Evolutionary conservation across 805 yeast species (phyloP).

Genomic region (Suhomyces sp.): DNA sequence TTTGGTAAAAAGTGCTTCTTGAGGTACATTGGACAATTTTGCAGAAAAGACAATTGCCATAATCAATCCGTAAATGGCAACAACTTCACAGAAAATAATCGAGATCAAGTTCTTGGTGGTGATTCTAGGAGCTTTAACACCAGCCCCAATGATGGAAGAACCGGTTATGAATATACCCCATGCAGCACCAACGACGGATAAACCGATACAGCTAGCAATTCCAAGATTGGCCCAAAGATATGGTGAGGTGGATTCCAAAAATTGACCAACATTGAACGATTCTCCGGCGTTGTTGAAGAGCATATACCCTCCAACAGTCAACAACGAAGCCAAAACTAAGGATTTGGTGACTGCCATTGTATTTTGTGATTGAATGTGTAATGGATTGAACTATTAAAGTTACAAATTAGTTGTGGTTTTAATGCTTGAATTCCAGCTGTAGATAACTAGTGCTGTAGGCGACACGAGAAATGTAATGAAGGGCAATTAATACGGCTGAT

Average conservation of each 20-base stretch:
- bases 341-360: slow-evolving; percentile 13
- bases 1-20: slow-evolving; percentile 63
- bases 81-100: slow-evolving; percentile 98
- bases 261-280: slow-evolving; percentile 85
- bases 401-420: background rate
- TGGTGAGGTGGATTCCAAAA: slow-evolving; percentile 82
- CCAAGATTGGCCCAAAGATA: slow-evolving; percentile 97
- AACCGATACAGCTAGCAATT: slow-evolving; percentile 85
- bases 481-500: background rate
- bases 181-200: slow-evolving; percentile 95
- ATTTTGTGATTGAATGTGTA: background rate
- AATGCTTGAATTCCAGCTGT: background rate
- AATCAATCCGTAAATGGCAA: slow-evolving; percentile 95
- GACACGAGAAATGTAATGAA: background rate
- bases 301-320: slow-evolving; percentile 52
- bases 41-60: slow-evolving; percentile 97
- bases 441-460: background rate
- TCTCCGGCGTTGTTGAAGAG: slow-evolving; percentile 92
- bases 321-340: slow-evolving; percentile 30
- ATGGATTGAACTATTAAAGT: background rate
- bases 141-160: slow-evolving; percentile 92
- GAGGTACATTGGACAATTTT: slow-evolving; percentile 68
- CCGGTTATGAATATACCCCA: slow-evolving; percentile 99
- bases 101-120: slow-evolving; percentile 95
- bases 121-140: slow-evolving; percentile 95